phyloP scores from a whole-genome alignment of 2,329 filamentous ascomycete species.

The Aspergillus vadensis region DNA sequence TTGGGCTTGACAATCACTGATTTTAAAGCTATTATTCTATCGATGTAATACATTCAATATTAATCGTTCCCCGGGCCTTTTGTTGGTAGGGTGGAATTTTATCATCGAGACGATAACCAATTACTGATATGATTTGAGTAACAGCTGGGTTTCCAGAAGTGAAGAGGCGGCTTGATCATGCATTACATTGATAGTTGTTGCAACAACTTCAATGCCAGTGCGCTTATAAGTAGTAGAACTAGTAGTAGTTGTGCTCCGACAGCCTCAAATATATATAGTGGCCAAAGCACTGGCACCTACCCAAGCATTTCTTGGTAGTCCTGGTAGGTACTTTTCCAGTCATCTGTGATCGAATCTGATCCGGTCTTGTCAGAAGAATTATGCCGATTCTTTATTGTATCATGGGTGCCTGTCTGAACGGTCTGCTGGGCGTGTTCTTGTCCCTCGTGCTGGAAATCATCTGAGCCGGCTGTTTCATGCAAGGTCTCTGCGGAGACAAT shows the following conservation, averaged over 20 bases:
- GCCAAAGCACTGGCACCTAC: not conserved
- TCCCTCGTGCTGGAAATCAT: not conserved
- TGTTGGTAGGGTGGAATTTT: not conserved
- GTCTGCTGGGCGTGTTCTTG: not conserved
- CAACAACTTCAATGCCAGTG: not conserved
- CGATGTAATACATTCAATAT: not conserved
- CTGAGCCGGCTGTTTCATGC: not conserved
- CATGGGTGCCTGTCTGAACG: not conserved
- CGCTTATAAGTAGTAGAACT: too few relatives aligned
- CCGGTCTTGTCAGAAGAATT: constrained; percentile 1
- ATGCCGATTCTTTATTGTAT: not conserved
- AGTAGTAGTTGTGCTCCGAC: not conserved
- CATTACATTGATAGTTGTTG: not conserved
- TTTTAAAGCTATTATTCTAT: not conserved
- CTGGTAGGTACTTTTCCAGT: constrained; percentile 2
- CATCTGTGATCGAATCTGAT: not conserved
- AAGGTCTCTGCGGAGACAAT: not conserved
- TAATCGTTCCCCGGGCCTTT: not conserved
- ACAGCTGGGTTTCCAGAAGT: not conserved
- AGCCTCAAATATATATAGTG: not conserved
- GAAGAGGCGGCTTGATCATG: not conserved
- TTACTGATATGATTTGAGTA: not conserved
- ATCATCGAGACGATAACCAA: not conserved
- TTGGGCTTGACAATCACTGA: constrained; percentile 11
- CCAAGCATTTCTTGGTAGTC: constrained; percentile 4